phyloP scores from a whole-genome alignment of 1,284 basidiomycete genomes.

The Thelephora terrestris region DNA sequence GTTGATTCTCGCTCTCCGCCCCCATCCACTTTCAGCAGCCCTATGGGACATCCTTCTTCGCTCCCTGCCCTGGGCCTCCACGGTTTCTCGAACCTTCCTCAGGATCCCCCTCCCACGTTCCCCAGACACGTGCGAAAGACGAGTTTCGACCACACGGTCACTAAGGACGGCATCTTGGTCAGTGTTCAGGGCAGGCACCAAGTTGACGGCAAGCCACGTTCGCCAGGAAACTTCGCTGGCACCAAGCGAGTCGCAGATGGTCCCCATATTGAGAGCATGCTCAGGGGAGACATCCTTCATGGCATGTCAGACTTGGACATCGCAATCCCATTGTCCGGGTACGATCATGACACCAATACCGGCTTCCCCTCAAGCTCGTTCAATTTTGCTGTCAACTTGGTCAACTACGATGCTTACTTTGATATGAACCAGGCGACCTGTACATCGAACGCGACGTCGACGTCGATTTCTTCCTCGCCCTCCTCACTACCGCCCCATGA shows the following conservation, averaged over 20 bases:
- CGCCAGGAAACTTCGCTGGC: constrained; percentile 50
- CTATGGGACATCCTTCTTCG: constrained; percentile 54
- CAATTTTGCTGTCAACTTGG: constrained; percentile 61
- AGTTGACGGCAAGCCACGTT: constrained; percentile 63
- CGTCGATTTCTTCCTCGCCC: constrained; percentile 15
- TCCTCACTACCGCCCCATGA: constrained; percentile 12
- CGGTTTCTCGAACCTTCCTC: constrained; percentile 36
- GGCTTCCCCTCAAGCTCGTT: constrained; percentile 68
- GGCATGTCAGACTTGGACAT: constrained; percentile 29
- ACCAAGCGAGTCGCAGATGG: constrained; percentile 69
- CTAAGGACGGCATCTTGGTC: constrained; percentile 49
- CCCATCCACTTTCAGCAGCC: constrained; percentile 37
- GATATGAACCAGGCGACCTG: constrained; percentile 26
- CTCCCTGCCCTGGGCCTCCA: constrained; percentile 53
- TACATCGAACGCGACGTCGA: constrained; percentile 7
- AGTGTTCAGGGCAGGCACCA: constrained; percentile 62
- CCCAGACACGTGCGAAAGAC: constrained; percentile 83
- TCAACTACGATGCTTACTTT: constrained; percentile 56
- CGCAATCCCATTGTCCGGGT: constrained; percentile 15
- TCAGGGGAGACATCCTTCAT: constrained; percentile 62
- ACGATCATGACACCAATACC: constrained; percentile 23
- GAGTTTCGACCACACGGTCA: constrained; percentile 84
- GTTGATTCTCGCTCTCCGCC: constrained; percentile 10
- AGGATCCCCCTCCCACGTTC: constrained; percentile 44
- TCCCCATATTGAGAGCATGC: constrained; percentile 63